Evolutionary conservation across 176 grass and related monocot species (phyloP).

Genomic region (Bonia amplexicaulis): DNA sequence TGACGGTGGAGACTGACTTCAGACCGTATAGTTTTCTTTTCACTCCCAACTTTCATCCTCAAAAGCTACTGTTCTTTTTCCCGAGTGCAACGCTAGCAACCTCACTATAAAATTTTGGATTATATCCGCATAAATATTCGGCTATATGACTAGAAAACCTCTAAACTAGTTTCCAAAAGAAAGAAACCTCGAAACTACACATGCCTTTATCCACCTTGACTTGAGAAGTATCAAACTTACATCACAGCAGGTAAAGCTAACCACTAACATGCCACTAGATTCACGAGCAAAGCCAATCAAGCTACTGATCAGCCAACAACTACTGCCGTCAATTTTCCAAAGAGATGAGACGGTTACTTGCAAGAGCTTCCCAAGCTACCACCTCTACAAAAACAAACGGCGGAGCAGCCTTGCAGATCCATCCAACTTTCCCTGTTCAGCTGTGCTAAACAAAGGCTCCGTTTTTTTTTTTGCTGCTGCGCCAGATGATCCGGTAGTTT

Average conservation of each 20-base stretch:
- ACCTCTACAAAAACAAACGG: neutral
- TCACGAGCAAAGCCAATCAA: neutral
- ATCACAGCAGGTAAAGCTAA: neutral
- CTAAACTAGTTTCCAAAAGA: neutral
- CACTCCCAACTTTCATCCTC: neutral
- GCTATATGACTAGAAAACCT: neutral
- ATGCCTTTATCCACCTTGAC: neutral
- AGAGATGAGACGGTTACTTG: neutral
- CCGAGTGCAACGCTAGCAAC: too few species aligned
- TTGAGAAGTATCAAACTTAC: neutral
- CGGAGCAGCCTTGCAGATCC: neutral
- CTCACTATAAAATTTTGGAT: neutral
- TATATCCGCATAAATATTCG: neutral
- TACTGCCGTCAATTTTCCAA: neutral
- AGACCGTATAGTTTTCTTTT: neutral
- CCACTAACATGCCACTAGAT: slow-evolving; percentile 9
- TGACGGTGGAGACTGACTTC: neutral
- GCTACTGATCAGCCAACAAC: neutral
- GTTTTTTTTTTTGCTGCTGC: too few species aligned
- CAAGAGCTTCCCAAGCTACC: neutral
- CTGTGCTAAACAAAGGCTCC: neutral
- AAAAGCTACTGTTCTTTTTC: neutral
- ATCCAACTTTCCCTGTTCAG: neutral
- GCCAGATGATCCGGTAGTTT: too few species aligned
- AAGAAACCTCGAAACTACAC: neutral